phyloP scores from a whole-genome alignment of 495 filamentous ascomycete species.

The Annulohypoxylon bovei region DNA sequence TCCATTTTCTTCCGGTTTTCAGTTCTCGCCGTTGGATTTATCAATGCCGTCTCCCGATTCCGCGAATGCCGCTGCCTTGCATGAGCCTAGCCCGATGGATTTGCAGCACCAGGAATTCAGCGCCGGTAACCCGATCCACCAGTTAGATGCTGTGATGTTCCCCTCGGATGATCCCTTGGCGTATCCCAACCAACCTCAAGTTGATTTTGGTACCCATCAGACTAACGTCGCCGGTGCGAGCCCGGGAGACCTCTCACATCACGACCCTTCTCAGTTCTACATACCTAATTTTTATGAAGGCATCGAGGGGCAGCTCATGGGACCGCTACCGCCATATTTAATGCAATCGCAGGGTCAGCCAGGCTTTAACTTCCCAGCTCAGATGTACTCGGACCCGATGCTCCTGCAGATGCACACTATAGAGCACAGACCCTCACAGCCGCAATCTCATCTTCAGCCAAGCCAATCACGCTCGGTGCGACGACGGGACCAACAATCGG shows the following conservation, averaged over 20 bases:
- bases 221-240: constrained; percentile 26
- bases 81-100: constrained; percentile 46
- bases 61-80: constrained; percentile 36
- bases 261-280: constrained; percentile 51
- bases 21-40: constrained; percentile 42
- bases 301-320: constrained; percentile 59
- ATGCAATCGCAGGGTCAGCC: constrained; percentile 51
- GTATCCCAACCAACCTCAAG: constrained; percentile 87
- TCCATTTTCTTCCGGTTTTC: constrained; percentile 37
- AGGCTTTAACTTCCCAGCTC: constrained; percentile 49
- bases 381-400: constrained; percentile 53
- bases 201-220: constrained; percentile 57
- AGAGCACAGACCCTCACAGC: constrained; percentile 39
- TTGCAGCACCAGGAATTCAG: constrained; percentile 47
- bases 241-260: constrained; percentile 37
- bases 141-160: constrained; percentile 92
- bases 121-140: constrained; percentile 65
- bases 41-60: constrained; percentile 47
- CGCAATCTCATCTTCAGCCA: constrained; percentile 42
- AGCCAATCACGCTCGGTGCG: constrained; percentile 27
- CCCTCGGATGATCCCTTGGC: constrained; percentile 88
- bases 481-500: constrained; percentile 45
- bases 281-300: constrained; percentile 57
- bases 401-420: constrained; percentile 40
- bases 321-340: constrained; percentile 57